These are phyloP conservation scores for Microsporum ferrugineum DNA, from an alignment of 2,329 filamentous ascomycete species.

Conservation along the genomic window DNA sequence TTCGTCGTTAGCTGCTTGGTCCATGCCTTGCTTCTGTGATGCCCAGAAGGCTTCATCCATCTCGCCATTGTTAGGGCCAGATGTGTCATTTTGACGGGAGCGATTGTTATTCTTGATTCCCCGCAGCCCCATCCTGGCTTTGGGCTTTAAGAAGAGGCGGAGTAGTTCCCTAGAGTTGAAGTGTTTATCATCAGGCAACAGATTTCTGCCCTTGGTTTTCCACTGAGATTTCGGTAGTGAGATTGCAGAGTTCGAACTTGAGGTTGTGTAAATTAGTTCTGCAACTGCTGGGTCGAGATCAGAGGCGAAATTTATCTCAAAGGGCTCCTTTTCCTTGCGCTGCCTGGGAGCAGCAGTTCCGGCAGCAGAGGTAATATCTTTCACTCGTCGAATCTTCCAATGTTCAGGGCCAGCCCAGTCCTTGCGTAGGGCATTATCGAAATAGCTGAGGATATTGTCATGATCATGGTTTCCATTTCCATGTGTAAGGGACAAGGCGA, in stretches of 20 bases:
- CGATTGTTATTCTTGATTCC: constrained; percentile 33
- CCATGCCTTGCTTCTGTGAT: constrained; percentile 46
- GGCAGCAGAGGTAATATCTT: constrained; percentile 54
- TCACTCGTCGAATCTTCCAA: constrained; percentile 93
- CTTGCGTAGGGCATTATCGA: constrained; percentile 90
- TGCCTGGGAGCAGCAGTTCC: constrained; percentile 40
- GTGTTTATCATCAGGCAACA: constrained; percentile 94
- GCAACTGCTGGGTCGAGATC: constrained; percentile 60
- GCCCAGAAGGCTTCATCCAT: constrained; percentile 98
- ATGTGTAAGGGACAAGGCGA: constrained; percentile 67
- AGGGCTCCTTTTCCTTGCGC: constrained; percentile 91
- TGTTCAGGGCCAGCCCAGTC: constrained; percentile 98
- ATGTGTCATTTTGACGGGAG: constrained; percentile 36
- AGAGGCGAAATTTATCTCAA: constrained; percentile 80
- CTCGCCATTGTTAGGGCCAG: constrained; percentile 55
- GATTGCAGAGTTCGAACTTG: constrained; percentile 68
- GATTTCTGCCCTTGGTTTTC: constrained; percentile 84
- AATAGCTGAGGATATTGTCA: constrained; percentile 94
- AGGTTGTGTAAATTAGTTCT: constrained; percentile 69
- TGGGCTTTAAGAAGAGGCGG: constrained; percentile 87
- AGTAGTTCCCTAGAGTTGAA: constrained; percentile 90
- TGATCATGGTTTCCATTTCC: constrained; percentile 58
- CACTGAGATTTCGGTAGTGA: constrained; percentile 86
- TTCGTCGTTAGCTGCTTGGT: constrained; percentile 36
- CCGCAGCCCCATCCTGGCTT: constrained; percentile 64